A percentile compares a stretch with the other conserved stretches of the same genome.
These are phyloP conservation scores for Phytopythium vexans DNA, from an alignment of 352 stramenopile species.

Conservation along the genomic window DNA sequence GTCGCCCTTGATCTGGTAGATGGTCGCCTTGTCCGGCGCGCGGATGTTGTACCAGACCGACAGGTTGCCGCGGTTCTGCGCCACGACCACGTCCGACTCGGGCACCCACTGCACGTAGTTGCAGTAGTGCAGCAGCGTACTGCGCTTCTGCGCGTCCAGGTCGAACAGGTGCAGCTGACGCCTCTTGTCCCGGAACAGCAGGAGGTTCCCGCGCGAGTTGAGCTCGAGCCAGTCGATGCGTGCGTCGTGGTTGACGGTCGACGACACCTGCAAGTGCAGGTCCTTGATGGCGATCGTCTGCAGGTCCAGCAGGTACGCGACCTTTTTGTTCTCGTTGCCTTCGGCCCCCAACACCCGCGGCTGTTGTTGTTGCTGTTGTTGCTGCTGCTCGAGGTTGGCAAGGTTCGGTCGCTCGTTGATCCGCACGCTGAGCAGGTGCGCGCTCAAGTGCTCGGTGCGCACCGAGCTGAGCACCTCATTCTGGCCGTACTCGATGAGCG, in stretches of 20 bases:
- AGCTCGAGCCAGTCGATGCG: slow-evolving; percentile 95
- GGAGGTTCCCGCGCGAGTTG: slow-evolving; percentile 86
- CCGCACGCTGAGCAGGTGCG: slow-evolving; percentile 90
- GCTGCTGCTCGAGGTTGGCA: slow-evolving; percentile 8
- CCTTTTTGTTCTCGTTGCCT: slow-evolving; percentile 85
- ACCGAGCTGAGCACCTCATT: slow-evolving; percentile 91
- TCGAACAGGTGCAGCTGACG: slow-evolving; percentile 92
- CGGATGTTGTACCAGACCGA: slow-evolving; percentile 97
- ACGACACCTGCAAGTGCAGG: slow-evolving; percentile 69
- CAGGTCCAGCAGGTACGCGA: slow-evolving; percentile 92
- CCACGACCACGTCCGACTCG: slow-evolving; percentile 94
- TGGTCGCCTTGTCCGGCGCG: slow-evolving; percentile 91
- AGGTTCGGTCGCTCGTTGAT: slow-evolving; percentile 87
- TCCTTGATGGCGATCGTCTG: slow-evolving; percentile 92
- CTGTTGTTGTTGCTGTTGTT: neutral
- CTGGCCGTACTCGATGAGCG: slow-evolving; percentile 92
- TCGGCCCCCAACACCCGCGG: slow-evolving; percentile 22
- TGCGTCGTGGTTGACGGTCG: slow-evolving; percentile 90
- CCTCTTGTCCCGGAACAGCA: slow-evolving; percentile 93
- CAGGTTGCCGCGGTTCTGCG: slow-evolving; percentile 89
- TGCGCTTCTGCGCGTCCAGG: slow-evolving; percentile 80
- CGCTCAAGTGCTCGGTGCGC: slow-evolving; percentile 89
- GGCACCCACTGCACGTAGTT: slow-evolving; percentile 97
- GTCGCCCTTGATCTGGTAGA: slow-evolving; percentile 94
- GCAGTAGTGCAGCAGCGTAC: slow-evolving; percentile 92